Evolutionary conservation across 345 rosid species (phyloP).

Genomic region (Capsella bursapastoris): DNA sequence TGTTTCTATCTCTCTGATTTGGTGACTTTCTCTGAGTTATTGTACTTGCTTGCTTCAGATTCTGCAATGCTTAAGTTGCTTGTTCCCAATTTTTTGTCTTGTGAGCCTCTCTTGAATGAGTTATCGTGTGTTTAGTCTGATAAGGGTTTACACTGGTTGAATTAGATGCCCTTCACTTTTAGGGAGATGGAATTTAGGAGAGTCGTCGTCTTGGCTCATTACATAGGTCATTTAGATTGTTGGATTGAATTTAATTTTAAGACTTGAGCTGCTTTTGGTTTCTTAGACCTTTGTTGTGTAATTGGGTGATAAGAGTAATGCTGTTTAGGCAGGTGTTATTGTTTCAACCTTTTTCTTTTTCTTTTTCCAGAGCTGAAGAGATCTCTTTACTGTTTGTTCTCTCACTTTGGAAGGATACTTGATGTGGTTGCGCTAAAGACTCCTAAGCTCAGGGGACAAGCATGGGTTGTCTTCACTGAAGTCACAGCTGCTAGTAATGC

Average conservation of each 20-base stretch:
- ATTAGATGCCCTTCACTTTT: not conserved
- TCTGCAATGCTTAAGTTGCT: not conserved
- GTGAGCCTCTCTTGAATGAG: not conserved
- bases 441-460: slow-evolving; percentile 92
- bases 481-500: slow-evolving; percentile 92
- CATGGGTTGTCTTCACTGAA: slow-evolving; percentile 93
- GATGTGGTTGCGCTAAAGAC: slow-evolving; percentile 98
- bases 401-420: slow-evolving; percentile 92
- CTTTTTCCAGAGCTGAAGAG: slow-evolving; percentile 77
- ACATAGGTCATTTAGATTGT: not conserved
- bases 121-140: not conserved
- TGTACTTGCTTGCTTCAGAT: not conserved
- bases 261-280: not conserved
- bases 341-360: not conserved
- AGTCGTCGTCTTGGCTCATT: too few species aligned
- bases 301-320: not conserved
- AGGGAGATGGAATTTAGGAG: not conserved
- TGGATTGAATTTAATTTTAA: not conserved
- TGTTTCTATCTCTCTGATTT: not conserved
- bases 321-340: slow-evolving; percentile 4
- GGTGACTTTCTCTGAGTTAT: not conserved
- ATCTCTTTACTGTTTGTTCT: slow-evolving; percentile 84
- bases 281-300: not conserved
- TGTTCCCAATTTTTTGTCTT: not conserved
- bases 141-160: not conserved